Conservation (phyloP, 73 alveolate genomes). For the Paramecium sonneborni region DNA sequence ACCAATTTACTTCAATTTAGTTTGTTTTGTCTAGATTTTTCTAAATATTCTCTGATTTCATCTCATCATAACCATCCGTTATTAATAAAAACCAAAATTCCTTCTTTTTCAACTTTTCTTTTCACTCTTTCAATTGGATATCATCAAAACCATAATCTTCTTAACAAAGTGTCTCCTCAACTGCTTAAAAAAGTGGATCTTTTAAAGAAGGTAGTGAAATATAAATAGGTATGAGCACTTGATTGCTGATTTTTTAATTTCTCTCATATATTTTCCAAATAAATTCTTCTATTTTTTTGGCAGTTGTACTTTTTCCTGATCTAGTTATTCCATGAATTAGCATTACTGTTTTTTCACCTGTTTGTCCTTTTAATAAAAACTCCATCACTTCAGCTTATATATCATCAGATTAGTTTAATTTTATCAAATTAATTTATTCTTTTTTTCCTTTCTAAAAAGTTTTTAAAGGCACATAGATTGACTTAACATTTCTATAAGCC, state of each 20-base stretch:
- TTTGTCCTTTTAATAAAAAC: neutral
- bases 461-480: neutral
- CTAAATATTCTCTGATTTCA: neutral
- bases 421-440: neutral
- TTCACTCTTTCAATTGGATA: neutral
- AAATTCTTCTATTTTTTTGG: neutral
- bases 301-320: slow-evolving; percentile 31
- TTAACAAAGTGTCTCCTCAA: neutral
- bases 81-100: neutral
- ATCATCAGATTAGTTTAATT: neutral
- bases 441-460: neutral
- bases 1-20: neutral
- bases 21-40: neutral
- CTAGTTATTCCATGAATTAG: slow-evolving; percentile 3
- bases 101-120: neutral
- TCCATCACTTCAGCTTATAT: neutral
- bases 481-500: neutral
- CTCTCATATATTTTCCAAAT: neutral
- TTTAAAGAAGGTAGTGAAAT: neutral
- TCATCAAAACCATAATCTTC: neutral
- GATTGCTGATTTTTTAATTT: neutral
- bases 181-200: neutral
- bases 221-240: neutral
- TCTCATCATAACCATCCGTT: neutral
- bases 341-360: neutral